A percentile compares a stretch with the other conserved stretches of the same genome.
Conservation (phyloP, 805 yeast species). For the Cyberlindnera nakhonratchasimensis region DNA sequence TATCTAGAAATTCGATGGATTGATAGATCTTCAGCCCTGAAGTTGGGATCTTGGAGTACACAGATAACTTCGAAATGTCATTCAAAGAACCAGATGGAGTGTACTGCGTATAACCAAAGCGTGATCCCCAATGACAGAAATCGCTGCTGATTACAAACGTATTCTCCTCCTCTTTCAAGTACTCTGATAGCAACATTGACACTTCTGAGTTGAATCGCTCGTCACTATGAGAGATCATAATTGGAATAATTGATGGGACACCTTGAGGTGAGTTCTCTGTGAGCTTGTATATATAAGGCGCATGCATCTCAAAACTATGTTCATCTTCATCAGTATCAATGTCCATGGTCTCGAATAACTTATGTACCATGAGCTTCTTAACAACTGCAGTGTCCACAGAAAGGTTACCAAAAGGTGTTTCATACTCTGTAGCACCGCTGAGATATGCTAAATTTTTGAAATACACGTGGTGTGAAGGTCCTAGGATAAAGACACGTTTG, state of each 20-base stretch:
- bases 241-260: slow-evolving; percentile 63
- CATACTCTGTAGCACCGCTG: slow-evolving; percentile 51
- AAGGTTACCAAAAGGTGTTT: slow-evolving; percentile 80
- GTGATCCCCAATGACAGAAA: slow-evolving; percentile 90
- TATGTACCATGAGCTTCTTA: slow-evolving; percentile 33
- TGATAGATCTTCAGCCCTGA: slow-evolving; percentile 51
- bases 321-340: slow-evolving; percentile 70
- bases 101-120: slow-evolving; percentile 58
- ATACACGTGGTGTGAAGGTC: slow-evolving; percentile 92
- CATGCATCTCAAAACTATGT: slow-evolving; percentile 94
- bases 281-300: slow-evolving; percentile 63
- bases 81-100: slow-evolving; percentile 27
- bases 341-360: slow-evolving; percentile 54
- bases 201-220: slow-evolving; percentile 41
- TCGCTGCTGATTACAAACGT: slow-evolving; percentile 84
- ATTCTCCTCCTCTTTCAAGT: slow-evolving; percentile 48
- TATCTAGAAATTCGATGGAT: slow-evolving; percentile 74
- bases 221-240: slow-evolving; percentile 68
- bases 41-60: slow-evolving; percentile 4
- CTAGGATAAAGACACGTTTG: slow-evolving; percentile 72
- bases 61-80: slow-evolving; percentile 16
- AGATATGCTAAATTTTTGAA: slow-evolving; percentile 58
- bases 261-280: slow-evolving; percentile 34
- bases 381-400: slow-evolving; percentile 55
- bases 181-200: slow-evolving; percentile 49